Base-by-base conservation (phyloP, 1,284 basidiomycete genomes). In the Sporisorium sorghi region DNA sequence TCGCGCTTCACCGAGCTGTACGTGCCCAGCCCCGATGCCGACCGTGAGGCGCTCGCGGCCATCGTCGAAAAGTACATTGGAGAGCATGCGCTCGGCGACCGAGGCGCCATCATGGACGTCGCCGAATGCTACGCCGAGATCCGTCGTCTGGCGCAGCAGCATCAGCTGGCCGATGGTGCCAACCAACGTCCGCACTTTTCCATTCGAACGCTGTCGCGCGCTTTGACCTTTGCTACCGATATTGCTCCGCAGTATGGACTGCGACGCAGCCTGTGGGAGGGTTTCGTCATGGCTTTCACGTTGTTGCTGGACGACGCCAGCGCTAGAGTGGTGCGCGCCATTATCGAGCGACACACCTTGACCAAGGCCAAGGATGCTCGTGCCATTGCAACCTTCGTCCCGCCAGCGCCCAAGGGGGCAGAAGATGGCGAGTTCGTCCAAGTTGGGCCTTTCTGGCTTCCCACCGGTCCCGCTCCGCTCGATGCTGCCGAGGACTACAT, bases 161-260 rank as follows among this genome's bases (percentile, higher is more conserved):
- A 93, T n/a, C 89, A 91, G 78, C 90, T 99, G 64, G 93, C 94
- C 0, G 96, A 99, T 82, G 96, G 96, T 2, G 90, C 93, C 24
- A 97, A 98, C 78, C 91, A 92, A 68, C 88, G 92, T n/a, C 97
- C 97, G 30, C 94, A 99, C 85, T 99, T 91, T 87, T 98, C 93
- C 84, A 96, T 99, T 91, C 91, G 97, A 43, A 99, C 97, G 0
- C 88, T 99, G 49, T 89, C 93, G 6, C 91, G 97, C 53, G 94
- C 96, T 0, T 87, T 99, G 61, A 93, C 91, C 1, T 99, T 97
- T 84, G 92, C 94, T 0, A 89, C 91, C 2, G 92, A 97, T 77
- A 91, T 92, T 47, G 90, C 92, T 0, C 87, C 88, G 19, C 86
- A 88, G 32, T 97, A 94, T 76, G 91, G 93, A 23, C 60, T 81